These are phyloP conservation scores for Phytophthora podocarpi DNA, from an alignment of 352 stramenopile genomes.

Conservation along the genomic window DNA sequence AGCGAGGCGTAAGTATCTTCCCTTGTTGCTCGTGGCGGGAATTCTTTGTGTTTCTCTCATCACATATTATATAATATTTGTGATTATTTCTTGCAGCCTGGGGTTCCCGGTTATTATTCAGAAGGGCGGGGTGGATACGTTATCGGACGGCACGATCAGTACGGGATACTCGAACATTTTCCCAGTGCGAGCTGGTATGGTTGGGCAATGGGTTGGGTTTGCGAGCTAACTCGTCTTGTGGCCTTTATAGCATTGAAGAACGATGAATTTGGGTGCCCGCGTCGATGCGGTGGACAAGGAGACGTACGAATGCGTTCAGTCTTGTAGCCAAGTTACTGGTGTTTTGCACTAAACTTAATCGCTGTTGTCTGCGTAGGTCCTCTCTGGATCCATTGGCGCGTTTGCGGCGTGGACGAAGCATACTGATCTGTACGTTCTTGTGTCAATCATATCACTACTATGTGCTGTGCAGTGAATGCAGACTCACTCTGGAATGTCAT, in stretches of 20 bases:
- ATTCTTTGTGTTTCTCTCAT: not conserved
- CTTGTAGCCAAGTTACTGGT: not conserved
- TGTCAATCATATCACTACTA: not conserved
- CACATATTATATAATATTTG: not conserved
- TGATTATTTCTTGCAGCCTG: constrained; percentile 60
- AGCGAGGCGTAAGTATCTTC: constrained; percentile 61
- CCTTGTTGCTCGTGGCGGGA: no score
- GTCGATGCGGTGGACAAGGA: constrained; percentile 91
- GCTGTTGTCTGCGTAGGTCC: constrained; percentile 44
- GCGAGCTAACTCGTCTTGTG: constrained; percentile 4
- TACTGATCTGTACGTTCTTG: constrained; percentile 39
- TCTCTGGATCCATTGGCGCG: constrained; percentile 82
- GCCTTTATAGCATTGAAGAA: constrained; percentile 56
- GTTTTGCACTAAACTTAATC: not conserved
- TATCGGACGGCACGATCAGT: constrained; percentile 81
- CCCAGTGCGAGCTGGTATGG: not conserved
- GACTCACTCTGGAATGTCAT: not conserved
- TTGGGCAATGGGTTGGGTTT: not conserved
- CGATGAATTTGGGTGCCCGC: constrained; percentile 70
- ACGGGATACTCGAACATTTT: constrained; percentile 4
- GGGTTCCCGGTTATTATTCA: constrained; percentile 84
- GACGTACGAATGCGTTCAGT: constrained; percentile 59
- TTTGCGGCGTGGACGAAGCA: constrained; percentile 79
- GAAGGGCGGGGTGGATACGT: constrained; percentile 81
- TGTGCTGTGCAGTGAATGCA: not conserved